Conservation (phyloP, 345 rosid species). For the Angophora floribunda region DNA sequence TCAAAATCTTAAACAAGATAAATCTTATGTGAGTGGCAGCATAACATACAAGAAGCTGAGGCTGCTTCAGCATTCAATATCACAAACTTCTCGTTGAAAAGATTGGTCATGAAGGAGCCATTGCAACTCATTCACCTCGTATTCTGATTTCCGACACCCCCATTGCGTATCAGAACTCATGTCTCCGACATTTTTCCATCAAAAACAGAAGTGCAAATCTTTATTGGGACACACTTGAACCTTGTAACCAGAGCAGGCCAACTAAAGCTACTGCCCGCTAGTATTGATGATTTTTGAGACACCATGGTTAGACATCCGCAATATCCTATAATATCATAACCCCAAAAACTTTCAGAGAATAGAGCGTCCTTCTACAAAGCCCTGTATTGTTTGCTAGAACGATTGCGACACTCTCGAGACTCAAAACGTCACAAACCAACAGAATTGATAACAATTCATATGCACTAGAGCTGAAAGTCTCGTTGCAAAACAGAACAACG, state of each 20-base stretch:
- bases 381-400: neutral
- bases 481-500: neutral
- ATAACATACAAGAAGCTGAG: neutral
- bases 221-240: neutral
- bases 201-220: neutral
- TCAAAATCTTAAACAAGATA: too few relatives aligned
- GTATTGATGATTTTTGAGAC: neutral
- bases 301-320: neutral
- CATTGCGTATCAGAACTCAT: neutral
- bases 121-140: too few relatives aligned
- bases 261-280: neutral
- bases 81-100: neutral
- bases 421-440: neutral
- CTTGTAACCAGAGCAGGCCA: neutral
- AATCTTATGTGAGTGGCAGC: neutral
- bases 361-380: neutral
- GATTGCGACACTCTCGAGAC: neutral
- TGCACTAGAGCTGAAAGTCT: neutral
- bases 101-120: too few relatives aligned
- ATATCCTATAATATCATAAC: neutral
- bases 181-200: neutral
- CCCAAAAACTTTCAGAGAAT: neutral
- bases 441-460: neutral
- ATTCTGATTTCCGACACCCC: too few relatives aligned
- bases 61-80: neutral